Percentiles rank a stretch among this genome's conserved stretches.
phyloP scores from a whole-genome alignment of 2,329 filamentous ascomycete species.

The Calonectria crousiana region DNA sequence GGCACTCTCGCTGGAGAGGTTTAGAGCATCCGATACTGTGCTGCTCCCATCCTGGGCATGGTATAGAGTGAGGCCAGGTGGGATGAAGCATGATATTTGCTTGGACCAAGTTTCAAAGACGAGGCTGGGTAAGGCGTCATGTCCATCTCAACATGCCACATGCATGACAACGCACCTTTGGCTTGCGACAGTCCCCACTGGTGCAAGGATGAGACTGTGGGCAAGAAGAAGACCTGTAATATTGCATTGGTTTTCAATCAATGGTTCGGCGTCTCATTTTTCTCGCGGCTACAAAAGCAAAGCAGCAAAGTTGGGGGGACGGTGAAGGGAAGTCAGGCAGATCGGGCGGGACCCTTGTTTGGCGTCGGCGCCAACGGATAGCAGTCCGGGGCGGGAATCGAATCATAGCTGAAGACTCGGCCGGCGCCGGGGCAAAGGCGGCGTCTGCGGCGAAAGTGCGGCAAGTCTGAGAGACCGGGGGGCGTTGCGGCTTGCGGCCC shows the following conservation, averaged over 20 bases:
- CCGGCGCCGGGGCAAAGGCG: conserved; percentile 36
- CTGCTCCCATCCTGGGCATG: conserved; percentile 19
- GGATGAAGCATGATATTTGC: background rate
- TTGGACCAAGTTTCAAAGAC: background rate
- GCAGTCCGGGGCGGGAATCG: conserved; percentile 30
- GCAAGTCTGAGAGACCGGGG: conserved; percentile 31
- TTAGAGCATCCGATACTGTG: conserved; percentile 33
- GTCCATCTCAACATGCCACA: background rate
- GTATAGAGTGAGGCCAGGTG: background rate
- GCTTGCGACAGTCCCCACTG: background rate
- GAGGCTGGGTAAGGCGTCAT: background rate
- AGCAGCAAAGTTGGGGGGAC: background rate
- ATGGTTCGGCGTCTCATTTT: conserved; percentile 4
- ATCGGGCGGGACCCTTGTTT: conserved; percentile 12
- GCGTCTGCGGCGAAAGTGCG: conserved; percentile 44
- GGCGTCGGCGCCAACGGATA: conserved; percentile 24
- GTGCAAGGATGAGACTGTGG: background rate
- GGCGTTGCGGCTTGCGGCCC: conserved; percentile 25
- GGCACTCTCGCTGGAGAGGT: conserved; percentile 53
- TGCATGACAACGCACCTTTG: conserved; percentile 4
- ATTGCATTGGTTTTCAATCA: background rate
- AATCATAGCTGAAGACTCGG: conserved; percentile 24
- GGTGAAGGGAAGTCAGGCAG: conserved; percentile 14
- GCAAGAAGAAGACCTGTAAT: background rate
- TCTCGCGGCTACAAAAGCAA: conserved; percentile 12